phyloP scores from a whole-genome alignment of 306 rosid species.

The Comarum palustre region DNA sequence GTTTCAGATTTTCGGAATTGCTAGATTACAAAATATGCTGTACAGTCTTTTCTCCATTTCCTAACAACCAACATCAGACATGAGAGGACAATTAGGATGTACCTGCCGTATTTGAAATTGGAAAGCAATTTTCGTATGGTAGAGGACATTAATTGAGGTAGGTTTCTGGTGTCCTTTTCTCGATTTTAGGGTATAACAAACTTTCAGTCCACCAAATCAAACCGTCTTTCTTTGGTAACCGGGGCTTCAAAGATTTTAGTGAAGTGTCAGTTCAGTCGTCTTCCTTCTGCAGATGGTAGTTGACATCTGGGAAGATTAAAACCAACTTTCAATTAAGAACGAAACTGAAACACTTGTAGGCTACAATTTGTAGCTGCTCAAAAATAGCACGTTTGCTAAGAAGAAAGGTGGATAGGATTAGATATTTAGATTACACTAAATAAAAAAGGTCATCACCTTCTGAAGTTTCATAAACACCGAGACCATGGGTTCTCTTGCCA shows the following conservation, averaged over 20 bases:
- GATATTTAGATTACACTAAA: background rate
- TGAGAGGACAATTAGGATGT: background rate
- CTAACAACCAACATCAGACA: background rate
- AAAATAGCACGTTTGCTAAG: background rate
- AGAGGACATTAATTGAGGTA: background rate
- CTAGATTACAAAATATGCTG: background rate
- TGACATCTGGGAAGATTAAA: background rate
- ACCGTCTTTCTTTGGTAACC: background rate
- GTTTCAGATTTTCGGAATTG: background rate
- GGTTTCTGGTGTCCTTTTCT: background rate
- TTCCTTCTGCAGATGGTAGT: background rate
- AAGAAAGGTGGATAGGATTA: background rate
- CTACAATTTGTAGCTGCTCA: background rate
- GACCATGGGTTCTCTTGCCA: constrained; percentile 34
- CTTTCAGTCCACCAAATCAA: background rate
- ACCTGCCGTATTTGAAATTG: background rate
- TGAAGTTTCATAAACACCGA: background rate
- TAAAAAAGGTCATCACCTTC: background rate
- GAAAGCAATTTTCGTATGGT: background rate
- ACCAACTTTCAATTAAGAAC: background rate
- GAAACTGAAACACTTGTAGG: background rate
- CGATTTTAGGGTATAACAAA: background rate
- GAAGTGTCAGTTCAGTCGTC: background rate
- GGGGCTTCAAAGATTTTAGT: background rate
- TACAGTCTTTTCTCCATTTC: background rate